Base-by-base conservation (phyloP, 2,329 filamentous ascomycete genomes). In the Septoria linicola region DNA sequence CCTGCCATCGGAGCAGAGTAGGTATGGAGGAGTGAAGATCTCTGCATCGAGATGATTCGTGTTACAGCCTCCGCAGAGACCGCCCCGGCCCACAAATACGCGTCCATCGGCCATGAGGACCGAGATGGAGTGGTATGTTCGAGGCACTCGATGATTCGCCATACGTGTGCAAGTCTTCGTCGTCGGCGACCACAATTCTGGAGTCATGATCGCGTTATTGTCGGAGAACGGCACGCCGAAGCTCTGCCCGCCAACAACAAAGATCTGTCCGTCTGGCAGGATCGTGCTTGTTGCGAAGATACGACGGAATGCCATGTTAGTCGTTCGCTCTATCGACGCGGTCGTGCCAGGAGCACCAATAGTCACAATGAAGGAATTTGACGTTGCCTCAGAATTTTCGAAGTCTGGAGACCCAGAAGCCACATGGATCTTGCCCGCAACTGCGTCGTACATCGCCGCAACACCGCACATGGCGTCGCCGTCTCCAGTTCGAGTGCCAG, bases 391-490 rank as follows among this genome's bases (percentile, higher is more conserved):
- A 13, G 67, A 66, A 43, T 72, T 58, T 21, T 74, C 66, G 56
- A 81, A 82, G 30, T 70, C 67, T 0, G 72, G 66, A 0, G 74
- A 66, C 6, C 80, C 80, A 4, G 80, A 80, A 13, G 73, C 66
- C 0, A 77, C 73, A 2, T 82, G 67, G 20, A 82, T 81, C 62
- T 80, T 80, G 25, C 80, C 80, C 1, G 41, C 32, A 8, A 27
- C 31, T 1, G 79, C 78, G 57, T 83, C 80, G 57, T 76, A 82
- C 78, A 83, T 81, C 53, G 78, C 72, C 2, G 75, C 74, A 42
- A 74, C 76, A 8, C 79, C 80, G 51, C 72, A 75, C 80, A 83
- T 83, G 2, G 78, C 67, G 55, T 81, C 72, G 8, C 70, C 63
- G 27, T 75, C 73, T 7, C 69, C 68, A n/a, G 64, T 68, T 4